Evolutionary conservation across 192 early-diverging fungal species (phyloP), one percentile per base, ranked within the genome.

Genomic region (Podila verticillata): DNA sequence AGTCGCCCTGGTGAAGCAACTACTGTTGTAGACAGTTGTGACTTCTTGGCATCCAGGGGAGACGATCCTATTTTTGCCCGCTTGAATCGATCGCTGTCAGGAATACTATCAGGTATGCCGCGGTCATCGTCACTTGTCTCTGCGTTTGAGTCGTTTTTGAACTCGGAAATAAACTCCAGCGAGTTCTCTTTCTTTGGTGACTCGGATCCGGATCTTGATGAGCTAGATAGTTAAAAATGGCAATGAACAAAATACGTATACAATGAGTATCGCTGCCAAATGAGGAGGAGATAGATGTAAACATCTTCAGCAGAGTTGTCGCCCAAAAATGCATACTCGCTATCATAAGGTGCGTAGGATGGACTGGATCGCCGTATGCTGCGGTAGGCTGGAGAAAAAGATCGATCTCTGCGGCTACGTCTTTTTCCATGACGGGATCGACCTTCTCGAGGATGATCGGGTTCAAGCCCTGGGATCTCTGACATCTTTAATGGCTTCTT

Each of bases 401-500:
- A 75, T 15, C 66, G 39, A 12, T 26, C 35, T 30, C 65, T 58
- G 13, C 65, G 47, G 28, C 67, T 61, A 15, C 63, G 74, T 32
- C 61, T 57, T 29, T 24, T 66, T 24, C 44, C 17, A 7, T 17
- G 58, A n/a, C 57, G 48, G 7, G 54, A 22, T 5, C 24, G 30
- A 12, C 66, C 30, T 17, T 49, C 56, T 0, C 44, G 30, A 29
- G 15, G 24, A 6, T 26, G 24, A 6, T 26, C 20, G 19, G 34
- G 15, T 7, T 44, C 48, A 28, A 72, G 48, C 1, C 48, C 70
- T 22, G 72, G 69, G 29, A 80, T 80, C 28, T 80, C 77, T 13
- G 70, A 68, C 19, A 70, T 13, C 56, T 80, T 80, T 1, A 80
- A 24, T 7, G 77, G 77, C 48, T 72, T 80, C 56, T 72, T 72